Evolutionary conservation across 2,329 filamentous ascomycete species (phyloP).

Genomic region (Neocatenulostroma microsporum): DNA sequence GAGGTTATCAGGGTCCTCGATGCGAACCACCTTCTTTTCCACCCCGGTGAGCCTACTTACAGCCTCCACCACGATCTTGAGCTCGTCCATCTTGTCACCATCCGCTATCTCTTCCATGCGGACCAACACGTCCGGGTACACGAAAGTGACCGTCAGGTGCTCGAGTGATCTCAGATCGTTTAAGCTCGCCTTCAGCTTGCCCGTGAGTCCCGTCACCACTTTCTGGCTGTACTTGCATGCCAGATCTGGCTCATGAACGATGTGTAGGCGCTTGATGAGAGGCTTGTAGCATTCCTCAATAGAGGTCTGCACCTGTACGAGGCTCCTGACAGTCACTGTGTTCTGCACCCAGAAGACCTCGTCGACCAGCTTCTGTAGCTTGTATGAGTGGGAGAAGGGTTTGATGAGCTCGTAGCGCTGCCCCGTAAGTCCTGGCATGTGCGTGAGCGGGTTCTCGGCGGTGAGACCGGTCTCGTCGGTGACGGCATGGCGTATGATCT

Average conservation of each 20-base stretch:
- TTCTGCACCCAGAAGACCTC: not conserved
- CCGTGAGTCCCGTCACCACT: not conserved
- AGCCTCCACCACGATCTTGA: not conserved
- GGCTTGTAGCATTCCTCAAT: no score
- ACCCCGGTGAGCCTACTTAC: not conserved
- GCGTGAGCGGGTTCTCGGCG: not conserved
- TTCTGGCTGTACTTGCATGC: not conserved
- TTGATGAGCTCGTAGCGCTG: not conserved
- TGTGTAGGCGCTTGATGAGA: not conserved
- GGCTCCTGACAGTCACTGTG: not conserved
- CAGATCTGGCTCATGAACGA: not conserved
- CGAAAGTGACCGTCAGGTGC: not conserved
- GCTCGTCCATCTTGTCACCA: not conserved
- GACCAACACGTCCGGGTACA: not conserved
- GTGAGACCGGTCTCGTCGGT: not conserved
- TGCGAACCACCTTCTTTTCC: not conserved
- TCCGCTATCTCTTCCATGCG: not conserved
- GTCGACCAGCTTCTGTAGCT: not conserved
- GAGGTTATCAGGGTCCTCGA: no score
- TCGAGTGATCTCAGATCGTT: not conserved
- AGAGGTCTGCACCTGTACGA: no score
- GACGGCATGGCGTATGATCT: no score
- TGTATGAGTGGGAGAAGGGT: not conserved
- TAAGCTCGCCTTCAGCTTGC: not conserved
- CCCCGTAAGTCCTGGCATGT: not conserved